phyloP scores from a whole-genome alignment of 441 rosid genomes.

The Lepidium campestre region DNA sequence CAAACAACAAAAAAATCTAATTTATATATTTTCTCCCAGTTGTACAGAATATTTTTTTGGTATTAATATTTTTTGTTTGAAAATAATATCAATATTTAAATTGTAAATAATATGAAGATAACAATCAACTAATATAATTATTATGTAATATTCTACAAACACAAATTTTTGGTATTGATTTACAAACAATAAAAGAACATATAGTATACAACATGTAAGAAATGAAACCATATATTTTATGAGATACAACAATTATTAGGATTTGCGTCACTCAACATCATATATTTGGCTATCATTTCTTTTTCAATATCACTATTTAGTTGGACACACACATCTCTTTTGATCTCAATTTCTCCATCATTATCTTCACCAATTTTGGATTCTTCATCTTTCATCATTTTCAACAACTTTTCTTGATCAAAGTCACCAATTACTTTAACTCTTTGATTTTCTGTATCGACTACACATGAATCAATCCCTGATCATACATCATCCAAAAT shows the following conservation, averaged over 20 bases:
- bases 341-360: constrained; percentile 2
- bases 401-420: constrained; percentile 38
- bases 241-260: constrained; percentile 46
- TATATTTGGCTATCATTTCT: constrained; percentile 18
- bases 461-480: constrained; percentile 49
- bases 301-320: not conserved
- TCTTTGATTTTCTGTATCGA: constrained; percentile 43
- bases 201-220: too few relatives aligned
- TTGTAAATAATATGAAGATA: too few relatives aligned
- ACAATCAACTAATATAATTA: too few relatives aligned
- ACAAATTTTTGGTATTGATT: too few relatives aligned
- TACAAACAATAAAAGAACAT: too few relatives aligned
- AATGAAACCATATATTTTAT: too few relatives aligned
- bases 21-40: too few relatives aligned
- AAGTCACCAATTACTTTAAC: constrained; percentile 43
- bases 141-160: too few relatives aligned
- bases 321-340: not conserved
- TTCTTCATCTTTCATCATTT: constrained; percentile 48
- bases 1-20: too few relatives aligned
- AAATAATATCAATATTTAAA: too few relatives aligned
- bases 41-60: too few relatives aligned
- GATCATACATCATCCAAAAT: not conserved
- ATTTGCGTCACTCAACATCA: constrained; percentile 55
- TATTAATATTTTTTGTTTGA: too few relatives aligned
- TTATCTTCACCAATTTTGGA: constrained; percentile 32